Conservation (phyloP, 1,284 basidiomycete genomes). For the Ustilago cynodontis region DNA sequence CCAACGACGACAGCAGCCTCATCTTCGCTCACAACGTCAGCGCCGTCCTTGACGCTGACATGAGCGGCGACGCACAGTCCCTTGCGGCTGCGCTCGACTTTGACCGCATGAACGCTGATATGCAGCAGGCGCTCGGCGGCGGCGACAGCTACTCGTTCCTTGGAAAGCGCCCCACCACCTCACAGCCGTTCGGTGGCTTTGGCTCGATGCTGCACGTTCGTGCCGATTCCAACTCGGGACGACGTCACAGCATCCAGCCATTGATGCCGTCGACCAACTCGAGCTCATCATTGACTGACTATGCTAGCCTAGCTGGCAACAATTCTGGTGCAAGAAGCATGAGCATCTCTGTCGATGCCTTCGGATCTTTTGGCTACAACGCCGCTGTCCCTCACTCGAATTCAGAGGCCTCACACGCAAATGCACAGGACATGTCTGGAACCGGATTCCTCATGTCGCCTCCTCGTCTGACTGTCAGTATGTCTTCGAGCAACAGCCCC, state of each 20-base stretch:
- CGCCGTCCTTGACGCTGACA: constrained; percentile 20
- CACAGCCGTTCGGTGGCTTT: constrained; percentile 9
- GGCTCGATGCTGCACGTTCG: constrained; percentile 37
- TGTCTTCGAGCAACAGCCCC: constrained; percentile 38
- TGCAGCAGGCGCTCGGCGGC: constrained; percentile 24
- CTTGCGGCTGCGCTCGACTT: constrained; percentile 50
- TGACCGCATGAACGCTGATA: constrained; percentile 37
- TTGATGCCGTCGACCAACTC: constrained; percentile 48
- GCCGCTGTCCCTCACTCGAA: constrained; percentile 17
- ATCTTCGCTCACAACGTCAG: constrained; percentile 35
- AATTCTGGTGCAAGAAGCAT: constrained; percentile 33
- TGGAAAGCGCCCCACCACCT: constrained; percentile 40
- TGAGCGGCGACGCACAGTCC: constrained; percentile 39
- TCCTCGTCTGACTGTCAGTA: constrained; percentile 60
- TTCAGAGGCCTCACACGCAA: constrained; percentile 11
- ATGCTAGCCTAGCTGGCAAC: constrained; percentile 18
- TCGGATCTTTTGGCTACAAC: constrained; percentile 24
- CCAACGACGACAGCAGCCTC: constrained; percentile 19
- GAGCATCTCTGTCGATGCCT: constrained; percentile 44
- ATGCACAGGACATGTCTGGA: constrained; percentile 26
- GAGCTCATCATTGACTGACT: constrained; percentile 34
- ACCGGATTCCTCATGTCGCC: constrained; percentile 64
- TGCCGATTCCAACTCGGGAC: constrained; percentile 41
- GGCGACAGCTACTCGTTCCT: constrained; percentile 18
- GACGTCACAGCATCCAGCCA: constrained; percentile 62